Percentiles rank a stretch among this genome's conserved stretches.
Evolutionary conservation across 2,329 filamentous ascomycete species (phyloP).

Genomic region (Sclerotinia sclerotiorum): DNA sequence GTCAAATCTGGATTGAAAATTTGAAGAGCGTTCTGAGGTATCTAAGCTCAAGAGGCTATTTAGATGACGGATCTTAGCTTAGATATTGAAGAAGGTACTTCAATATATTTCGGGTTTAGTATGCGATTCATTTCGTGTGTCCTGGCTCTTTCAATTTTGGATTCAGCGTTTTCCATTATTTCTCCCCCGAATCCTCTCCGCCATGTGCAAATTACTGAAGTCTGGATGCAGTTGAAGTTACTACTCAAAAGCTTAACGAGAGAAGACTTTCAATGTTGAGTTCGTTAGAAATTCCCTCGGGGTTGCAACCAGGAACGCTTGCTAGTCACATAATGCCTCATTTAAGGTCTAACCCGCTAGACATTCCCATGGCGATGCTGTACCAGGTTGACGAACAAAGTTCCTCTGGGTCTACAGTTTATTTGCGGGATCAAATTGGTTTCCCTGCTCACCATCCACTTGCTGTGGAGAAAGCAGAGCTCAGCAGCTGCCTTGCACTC

Average conservation of each 20-base stretch:
- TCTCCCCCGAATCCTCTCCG: not conserved
- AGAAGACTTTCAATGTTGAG: slow-evolving; percentile 34
- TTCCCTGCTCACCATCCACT: slow-evolving; percentile 32
- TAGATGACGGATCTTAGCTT: not conserved
- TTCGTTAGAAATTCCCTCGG: slow-evolving; percentile 26
- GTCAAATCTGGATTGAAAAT: not conserved
- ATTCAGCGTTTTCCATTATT: not conserved
- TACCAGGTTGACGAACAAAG: slow-evolving; percentile 35
- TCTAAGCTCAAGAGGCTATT: not conserved
- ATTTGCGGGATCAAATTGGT: slow-evolving; percentile 31
- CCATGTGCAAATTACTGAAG: not conserved
- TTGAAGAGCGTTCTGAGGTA: not conserved
- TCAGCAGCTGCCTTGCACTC: slow-evolving; percentile 30
- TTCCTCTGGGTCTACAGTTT: slow-evolving; percentile 16
- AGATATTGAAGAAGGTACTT: not conserved
- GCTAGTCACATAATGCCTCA: slow-evolving; percentile 30
- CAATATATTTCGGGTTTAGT: not conserved
- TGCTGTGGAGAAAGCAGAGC: slow-evolving; percentile 25
- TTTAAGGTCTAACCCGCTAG: slow-evolving; percentile 31
- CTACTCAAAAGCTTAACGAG: slow-evolving; percentile 31
- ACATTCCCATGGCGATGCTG: slow-evolving; percentile 37
- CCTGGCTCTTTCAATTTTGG: not conserved
- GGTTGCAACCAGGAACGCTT: slow-evolving; percentile 24
- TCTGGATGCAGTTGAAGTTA: slow-evolving; percentile 30
- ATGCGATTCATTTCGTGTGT: not conserved